Evolutionary conservation across 305 asterid genomes (phyloP).

Genomic region (Rubia tinctorum): DNA sequence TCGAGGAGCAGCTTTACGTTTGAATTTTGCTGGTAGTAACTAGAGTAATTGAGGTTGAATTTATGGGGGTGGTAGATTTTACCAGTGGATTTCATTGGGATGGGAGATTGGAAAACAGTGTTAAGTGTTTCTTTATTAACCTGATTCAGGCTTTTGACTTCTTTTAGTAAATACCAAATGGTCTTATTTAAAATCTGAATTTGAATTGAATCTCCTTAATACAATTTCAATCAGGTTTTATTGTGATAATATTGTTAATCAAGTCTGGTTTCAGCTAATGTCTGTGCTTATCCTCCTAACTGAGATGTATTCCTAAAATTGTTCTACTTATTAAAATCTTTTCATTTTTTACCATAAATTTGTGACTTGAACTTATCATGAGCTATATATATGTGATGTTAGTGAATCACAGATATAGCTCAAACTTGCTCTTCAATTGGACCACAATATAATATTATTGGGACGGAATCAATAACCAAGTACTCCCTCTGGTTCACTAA

Average conservation of each 20-base stretch:
- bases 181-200: background rate
- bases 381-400: too few species aligned
- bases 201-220: background rate
- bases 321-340: too few species aligned
- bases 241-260: background rate
- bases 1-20: constrained; percentile 43
- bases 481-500: too few species aligned
- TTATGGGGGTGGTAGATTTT: constrained; percentile 8
- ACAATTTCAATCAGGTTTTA: too few species aligned
- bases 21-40: constrained; percentile 36
- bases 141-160: constrained; percentile 17
- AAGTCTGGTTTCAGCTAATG: too few species aligned
- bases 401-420: too few species aligned
- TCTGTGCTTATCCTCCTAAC: too few species aligned
- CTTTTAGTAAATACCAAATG: background rate
- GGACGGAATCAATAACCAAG: background rate
- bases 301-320: too few species aligned
- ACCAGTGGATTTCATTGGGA: constrained; percentile 33
- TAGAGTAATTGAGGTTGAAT: background rate
- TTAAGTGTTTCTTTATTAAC: constrained; percentile 21
- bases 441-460: too few species aligned
- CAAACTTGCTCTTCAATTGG: too few species aligned
- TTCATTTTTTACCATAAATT: too few species aligned
- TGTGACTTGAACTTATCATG: too few species aligned
- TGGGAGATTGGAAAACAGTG: constrained; percentile 24